These are phyloP conservation scores for Spinellus fusiger DNA, from an alignment of 192 early-diverging fungal genomes.

Conservation along the genomic window DNA sequence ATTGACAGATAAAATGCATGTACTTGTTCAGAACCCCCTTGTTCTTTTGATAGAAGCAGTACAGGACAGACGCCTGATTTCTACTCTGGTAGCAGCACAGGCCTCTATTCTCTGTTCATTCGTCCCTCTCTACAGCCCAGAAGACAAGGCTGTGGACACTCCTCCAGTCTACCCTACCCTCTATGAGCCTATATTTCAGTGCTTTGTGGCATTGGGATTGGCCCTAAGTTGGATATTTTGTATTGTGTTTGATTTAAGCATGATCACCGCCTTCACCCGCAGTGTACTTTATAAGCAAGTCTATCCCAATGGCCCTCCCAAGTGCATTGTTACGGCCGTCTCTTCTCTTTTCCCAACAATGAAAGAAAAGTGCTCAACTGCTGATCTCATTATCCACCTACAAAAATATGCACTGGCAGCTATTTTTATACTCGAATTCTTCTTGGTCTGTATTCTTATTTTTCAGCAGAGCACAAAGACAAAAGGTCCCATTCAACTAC, in stretches of 20 bases:
- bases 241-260: constrained; percentile 16
- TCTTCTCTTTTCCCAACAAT: too few relatives aligned
- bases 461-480: background rate
- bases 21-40: background rate
- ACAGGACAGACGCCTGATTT: constrained; percentile 18
- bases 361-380: too few relatives aligned
- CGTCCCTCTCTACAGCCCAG: constrained; percentile 2
- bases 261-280: constrained; percentile 1
- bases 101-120: constrained; percentile 21
- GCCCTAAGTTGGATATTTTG: constrained; percentile 28
- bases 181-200: constrained; percentile 12
- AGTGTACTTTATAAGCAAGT: background rate
- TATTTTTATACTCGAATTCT: constrained; percentile 7
- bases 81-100: constrained; percentile 22
- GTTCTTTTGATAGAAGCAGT: background rate
- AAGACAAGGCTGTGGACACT: background rate
- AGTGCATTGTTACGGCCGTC: background rate
- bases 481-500: constrained; percentile 3
- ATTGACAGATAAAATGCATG: background rate
- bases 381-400: background rate
- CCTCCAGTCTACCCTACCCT: background rate
- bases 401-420: constrained; percentile 7
- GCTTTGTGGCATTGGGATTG: constrained; percentile 16
- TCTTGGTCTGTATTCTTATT: background rate
- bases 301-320: background rate